Conservation (phyloP, 106 monocot genomes). For the Phalaenopsis aphrodite region DNA sequence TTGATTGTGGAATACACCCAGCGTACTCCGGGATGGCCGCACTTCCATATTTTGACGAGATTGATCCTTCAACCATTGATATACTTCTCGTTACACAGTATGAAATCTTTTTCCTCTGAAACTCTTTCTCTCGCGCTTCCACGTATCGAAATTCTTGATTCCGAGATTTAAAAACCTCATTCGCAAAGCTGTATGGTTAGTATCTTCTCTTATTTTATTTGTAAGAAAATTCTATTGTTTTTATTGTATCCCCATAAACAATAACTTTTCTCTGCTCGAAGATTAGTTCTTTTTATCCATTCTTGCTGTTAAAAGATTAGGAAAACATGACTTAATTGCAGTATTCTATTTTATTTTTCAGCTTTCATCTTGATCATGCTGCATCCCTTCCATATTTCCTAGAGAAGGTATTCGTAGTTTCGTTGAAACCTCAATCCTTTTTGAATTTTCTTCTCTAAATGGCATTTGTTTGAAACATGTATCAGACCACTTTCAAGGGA, state of each 20-base stretch:
- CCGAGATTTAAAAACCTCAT: background rate
- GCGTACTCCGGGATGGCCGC: constrained; percentile 91
- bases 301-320: background rate
- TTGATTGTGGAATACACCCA: constrained; percentile 97
- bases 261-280: background rate
- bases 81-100: constrained; percentile 98
- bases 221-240: background rate
- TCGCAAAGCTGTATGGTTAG: background rate
- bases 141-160: background rate
- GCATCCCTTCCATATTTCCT: constrained; percentile 95
- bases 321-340: constrained; percentile 1
- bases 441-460: background rate
- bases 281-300: background rate
- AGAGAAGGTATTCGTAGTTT: constrained; percentile 59
- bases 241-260: background rate
- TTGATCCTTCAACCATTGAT: constrained; percentile 89
- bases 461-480: background rate
- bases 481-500: constrained; percentile 85
- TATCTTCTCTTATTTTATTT: background rate
- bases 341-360: constrained; percentile 25
- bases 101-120: constrained; percentile 1
- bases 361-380: constrained; percentile 98
- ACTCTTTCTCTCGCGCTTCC: background rate
- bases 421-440: background rate
- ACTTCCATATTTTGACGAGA: constrained; percentile 93